phyloP scores from a whole-genome alignment of 176 grass and related monocot genomes.

The Coix lacrymajobi region DNA sequence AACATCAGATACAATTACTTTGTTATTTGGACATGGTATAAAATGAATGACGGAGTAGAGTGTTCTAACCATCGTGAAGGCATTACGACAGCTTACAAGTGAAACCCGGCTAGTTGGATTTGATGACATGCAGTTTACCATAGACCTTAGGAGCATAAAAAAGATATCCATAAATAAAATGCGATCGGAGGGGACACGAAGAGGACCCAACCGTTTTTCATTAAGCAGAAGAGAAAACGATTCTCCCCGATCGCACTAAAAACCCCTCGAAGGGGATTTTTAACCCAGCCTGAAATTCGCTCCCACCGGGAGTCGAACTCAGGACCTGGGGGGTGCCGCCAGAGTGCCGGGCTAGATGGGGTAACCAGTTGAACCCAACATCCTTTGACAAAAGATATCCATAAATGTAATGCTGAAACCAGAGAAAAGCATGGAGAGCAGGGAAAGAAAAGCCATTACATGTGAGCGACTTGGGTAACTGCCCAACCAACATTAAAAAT shows the following conservation, averaged over 20 bases:
- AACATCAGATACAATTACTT: slow-evolving; percentile 17
- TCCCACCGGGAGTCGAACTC: too few species aligned
- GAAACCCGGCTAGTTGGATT: slow-evolving; percentile 90
- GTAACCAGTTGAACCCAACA: too few species aligned
- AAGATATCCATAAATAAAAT: slow-evolving; percentile 23
- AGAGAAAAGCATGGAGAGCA: slow-evolving; percentile 11
- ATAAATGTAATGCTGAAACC: slow-evolving; percentile 22
- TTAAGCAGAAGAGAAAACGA: too few species aligned
- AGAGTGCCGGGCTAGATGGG: too few species aligned
- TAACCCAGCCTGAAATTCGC: too few species aligned
- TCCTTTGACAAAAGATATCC: slow-evolving; percentile 20
- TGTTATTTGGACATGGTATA: not conserved
- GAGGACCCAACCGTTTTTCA: too few species aligned
- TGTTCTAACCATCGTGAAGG: slow-evolving; percentile 89
- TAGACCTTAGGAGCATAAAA: slow-evolving; percentile 61
- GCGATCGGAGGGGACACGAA: too few species aligned
- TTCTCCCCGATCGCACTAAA: too few species aligned
- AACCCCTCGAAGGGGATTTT: too few species aligned
- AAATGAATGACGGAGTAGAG: slow-evolving; percentile 19
- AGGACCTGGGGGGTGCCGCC: too few species aligned
- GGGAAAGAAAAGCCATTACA: slow-evolving; percentile 48
- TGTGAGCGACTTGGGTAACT: slow-evolving; percentile 95
- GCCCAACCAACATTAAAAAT: slow-evolving; percentile 99
- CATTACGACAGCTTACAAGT: slow-evolving; percentile 95
- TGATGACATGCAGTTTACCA: slow-evolving; percentile 98